Percentiles rank a stretch among this genome's conserved stretches.
phyloP scores from a whole-genome alignment of 1,284 basidiomycete species.

The Trichosporon ovoides region DNA sequence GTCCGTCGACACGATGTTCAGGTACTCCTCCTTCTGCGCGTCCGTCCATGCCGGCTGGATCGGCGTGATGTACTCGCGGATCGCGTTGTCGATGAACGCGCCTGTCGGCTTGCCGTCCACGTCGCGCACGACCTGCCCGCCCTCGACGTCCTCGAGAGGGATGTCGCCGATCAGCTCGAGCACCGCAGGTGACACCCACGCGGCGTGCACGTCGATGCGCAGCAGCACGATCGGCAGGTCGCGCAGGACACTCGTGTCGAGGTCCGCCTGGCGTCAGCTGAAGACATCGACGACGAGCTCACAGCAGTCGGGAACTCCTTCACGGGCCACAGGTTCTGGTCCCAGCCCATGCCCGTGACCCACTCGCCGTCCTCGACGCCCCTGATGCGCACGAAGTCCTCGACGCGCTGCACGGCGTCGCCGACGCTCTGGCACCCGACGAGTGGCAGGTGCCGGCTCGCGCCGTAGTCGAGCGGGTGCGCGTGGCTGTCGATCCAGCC shows the following conservation, averaged over 20 bases:
- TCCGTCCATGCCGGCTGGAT: slow-evolving; percentile 61
- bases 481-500: slow-evolving; percentile 65
- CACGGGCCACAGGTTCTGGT: slow-evolving; percentile 65
- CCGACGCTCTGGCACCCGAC: slow-evolving; percentile 55
- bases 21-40: slow-evolving; percentile 57
- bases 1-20: slow-evolving; percentile 60
- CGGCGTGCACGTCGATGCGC: slow-evolving; percentile 75
- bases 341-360: slow-evolving; percentile 88
- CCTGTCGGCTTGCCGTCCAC: slow-evolving; percentile 65
- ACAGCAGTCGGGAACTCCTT: slow-evolving; percentile 73
- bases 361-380: slow-evolving; percentile 59
- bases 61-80: slow-evolving; percentile 34
- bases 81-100: slow-evolving; percentile 48
- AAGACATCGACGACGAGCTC: background rate
- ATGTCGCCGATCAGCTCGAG: slow-evolving; percentile 57
- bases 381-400: slow-evolving; percentile 54
- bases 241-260: slow-evolving; percentile 60
- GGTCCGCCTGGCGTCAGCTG: slow-evolving; percentile 54
- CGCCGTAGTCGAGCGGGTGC: slow-evolving; percentile 38
- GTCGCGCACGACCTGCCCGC: slow-evolving; percentile 70
- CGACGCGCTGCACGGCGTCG: slow-evolving; percentile 63
- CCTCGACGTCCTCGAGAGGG: slow-evolving; percentile 59
- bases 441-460: slow-evolving; percentile 60
- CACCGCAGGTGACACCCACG: slow-evolving; percentile 69
- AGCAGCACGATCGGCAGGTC: slow-evolving; percentile 64